Percentiles rank a stretch among this genome's conserved stretches.
These are phyloP conservation scores for Picochlorum sp. DNA, from an alignment of 139 green algal species.

Conservation along the genomic window DNA sequence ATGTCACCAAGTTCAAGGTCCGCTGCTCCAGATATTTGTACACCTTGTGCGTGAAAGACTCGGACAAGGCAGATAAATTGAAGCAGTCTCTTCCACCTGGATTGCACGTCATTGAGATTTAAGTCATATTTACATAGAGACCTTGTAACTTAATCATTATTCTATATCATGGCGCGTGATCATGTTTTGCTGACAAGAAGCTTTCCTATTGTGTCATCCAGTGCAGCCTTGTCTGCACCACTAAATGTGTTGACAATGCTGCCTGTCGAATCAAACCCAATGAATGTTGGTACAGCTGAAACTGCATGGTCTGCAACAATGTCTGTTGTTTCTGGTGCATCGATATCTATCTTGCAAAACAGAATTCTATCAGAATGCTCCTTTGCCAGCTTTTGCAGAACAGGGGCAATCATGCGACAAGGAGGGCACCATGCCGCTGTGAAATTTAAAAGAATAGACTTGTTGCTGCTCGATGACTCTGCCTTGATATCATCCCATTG, in stretches of 20 bases:
- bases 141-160: too few relatives aligned
- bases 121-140: not conserved
- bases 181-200: not conserved
- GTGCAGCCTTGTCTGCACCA: constrained; percentile 38
- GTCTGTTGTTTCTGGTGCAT: constrained; percentile 22
- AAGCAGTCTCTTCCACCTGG: constrained; percentile 98
- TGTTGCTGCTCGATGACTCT: not conserved
- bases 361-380: constrained; percentile 16
- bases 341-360: constrained; percentile 71
- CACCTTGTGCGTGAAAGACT: constrained; percentile 93
- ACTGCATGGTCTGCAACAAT: constrained; percentile 30
- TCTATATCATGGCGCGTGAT: not conserved
- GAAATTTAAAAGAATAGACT: constrained; percentile 2
- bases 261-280: constrained; percentile 18
- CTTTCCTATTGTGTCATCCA: constrained; percentile 30
- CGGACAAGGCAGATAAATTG: constrained; percentile 98
- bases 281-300: constrained; percentile 52
- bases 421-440: constrained; percentile 5
- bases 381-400: constrained; percentile 30
- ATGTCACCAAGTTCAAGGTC: constrained; percentile 99
- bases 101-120: constrained; percentile 57
- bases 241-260: constrained; percentile 38
- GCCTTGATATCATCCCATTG: not conserved
- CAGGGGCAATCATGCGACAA: constrained; percentile 39
- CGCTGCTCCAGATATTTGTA: constrained; percentile 97